Evolutionary conservation across 1,284 basidiomycete species (phyloP).

Genomic region (Sparassis latifolia): DNA sequence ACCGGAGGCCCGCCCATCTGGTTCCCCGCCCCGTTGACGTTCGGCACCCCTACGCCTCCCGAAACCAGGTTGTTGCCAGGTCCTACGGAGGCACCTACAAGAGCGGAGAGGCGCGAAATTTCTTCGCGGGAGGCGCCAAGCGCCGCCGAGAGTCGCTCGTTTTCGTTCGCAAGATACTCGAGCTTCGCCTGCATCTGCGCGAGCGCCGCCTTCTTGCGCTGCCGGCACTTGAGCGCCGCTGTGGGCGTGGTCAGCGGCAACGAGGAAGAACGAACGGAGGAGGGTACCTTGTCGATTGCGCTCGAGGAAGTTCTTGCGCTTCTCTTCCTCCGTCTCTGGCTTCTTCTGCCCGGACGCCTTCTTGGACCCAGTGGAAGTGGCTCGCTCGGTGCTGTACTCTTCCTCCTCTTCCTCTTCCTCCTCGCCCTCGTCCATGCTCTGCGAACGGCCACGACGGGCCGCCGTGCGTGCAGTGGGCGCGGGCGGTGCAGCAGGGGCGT

Average conservation of each 20-base stretch:
- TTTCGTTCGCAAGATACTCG: slow-evolving; percentile 86
- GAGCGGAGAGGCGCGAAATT: slow-evolving; percentile 67
- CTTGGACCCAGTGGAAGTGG: slow-evolving; percentile 16
- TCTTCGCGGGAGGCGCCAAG: slow-evolving; percentile 76
- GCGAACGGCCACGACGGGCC: slow-evolving; percentile 14
- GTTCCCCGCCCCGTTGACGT: slow-evolving; percentile 17
- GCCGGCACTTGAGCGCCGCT: slow-evolving; percentile 98
- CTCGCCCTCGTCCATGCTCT: slow-evolving; percentile 33
- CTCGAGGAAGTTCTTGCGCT: slow-evolving; percentile 90
- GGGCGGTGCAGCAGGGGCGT: slow-evolving; percentile 12
- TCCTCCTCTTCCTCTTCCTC: slow-evolving; percentile 49
- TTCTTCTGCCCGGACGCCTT: slow-evolving; percentile 44
- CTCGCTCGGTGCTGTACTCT: slow-evolving; percentile 30
- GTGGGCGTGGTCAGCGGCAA: slow-evolving; percentile 4
- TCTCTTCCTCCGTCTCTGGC: slow-evolving; percentile 94
- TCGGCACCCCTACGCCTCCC: neutral
- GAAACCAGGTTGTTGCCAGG: slow-evolving; percentile 19
- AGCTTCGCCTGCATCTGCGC: slow-evolving; percentile 89
- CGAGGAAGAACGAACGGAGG: slow-evolving; percentile 3
- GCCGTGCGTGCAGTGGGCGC: neutral
- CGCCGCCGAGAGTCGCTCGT: slow-evolving; percentile 81
- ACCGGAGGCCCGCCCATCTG: slow-evolving; percentile 28
- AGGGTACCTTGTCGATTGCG: slow-evolving; percentile 83
- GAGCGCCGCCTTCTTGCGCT: slow-evolving; percentile 98
- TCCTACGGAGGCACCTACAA: slow-evolving; percentile 59